These are phyloP conservation scores for Trichothecium sympodiale DNA, from an alignment of 2,329 filamentous ascomycete genomes.

Conservation along the genomic window DNA sequence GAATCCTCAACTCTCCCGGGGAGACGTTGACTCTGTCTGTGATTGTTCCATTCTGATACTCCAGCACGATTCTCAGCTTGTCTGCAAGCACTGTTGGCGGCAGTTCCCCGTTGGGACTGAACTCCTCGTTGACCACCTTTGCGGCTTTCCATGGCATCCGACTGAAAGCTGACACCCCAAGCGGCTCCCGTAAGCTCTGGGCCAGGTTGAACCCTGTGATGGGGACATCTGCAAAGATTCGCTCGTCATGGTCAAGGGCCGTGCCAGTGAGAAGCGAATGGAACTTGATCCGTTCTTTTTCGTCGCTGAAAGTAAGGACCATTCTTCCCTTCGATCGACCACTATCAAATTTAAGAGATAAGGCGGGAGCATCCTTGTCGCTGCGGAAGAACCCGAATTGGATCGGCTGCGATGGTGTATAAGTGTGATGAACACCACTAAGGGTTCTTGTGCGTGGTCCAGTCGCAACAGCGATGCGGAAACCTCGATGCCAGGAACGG, in stretches of 20 bases:
- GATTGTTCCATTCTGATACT: constrained; percentile 65
- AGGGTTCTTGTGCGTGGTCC: constrained; percentile 67
- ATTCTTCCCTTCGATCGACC: constrained; percentile 56
- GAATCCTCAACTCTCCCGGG: constrained; percentile 60
- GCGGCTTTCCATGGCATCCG: constrained; percentile 54
- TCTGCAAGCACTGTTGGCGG: constrained; percentile 66
- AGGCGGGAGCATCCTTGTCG: constrained; percentile 57
- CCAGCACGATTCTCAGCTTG: constrained; percentile 61
- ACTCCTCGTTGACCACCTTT: constrained; percentile 62
- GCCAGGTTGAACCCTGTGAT: constrained; percentile 54
- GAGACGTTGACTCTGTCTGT: constrained; percentile 77
- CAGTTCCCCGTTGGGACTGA: constrained; percentile 45
- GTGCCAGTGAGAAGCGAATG: constrained; percentile 66
- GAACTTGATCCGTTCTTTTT: constrained; percentile 58
- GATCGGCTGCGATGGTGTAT: constrained; percentile 55
- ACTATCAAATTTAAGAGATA: constrained; percentile 61
- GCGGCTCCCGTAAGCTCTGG: constrained; percentile 38
- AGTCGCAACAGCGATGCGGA: constrained; percentile 67
- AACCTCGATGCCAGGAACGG: constrained; percentile 66
- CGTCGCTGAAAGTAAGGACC: constrained; percentile 65
- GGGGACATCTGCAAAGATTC: constrained; percentile 57
- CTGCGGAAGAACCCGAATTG: constrained; percentile 68
- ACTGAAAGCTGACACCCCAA: constrained; percentile 37
- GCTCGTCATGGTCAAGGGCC: constrained; percentile 55
- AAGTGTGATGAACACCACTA: constrained; percentile 62